phyloP scores from a whole-genome alignment of 108 stramenopile genomes.

The Nannochloropsis salina region DNA sequence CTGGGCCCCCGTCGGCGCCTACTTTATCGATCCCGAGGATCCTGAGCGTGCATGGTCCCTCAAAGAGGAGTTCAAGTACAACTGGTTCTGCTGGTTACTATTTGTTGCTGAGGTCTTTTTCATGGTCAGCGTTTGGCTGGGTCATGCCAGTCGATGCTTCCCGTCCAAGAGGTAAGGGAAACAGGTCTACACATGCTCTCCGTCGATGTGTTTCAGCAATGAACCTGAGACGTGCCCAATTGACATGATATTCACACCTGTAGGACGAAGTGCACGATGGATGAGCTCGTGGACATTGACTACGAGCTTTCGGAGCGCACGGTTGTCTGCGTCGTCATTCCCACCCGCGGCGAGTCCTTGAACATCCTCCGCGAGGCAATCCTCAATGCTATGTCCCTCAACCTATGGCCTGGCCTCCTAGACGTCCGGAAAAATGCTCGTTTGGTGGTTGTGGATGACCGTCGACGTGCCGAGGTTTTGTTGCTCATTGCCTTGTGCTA shows the following conservation, averaged over 20 bases:
- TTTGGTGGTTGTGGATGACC: not conserved
- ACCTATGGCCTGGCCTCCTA: not conserved
- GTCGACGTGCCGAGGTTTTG: not conserved
- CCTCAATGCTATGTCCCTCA: not conserved
- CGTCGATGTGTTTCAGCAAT: too few species aligned
- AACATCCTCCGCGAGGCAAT: not conserved
- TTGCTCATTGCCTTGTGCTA: not conserved
- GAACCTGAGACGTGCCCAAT: too few species aligned
- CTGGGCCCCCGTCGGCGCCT: not conserved
- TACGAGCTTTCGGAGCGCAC: not conserved
- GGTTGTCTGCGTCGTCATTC: not conserved
- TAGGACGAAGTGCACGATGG: not conserved
- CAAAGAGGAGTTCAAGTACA: constrained; percentile 10
- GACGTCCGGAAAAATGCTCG: not conserved
- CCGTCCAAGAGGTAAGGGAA: constrained; percentile 6
- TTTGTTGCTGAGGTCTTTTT: not conserved
- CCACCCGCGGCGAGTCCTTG: not conserved
- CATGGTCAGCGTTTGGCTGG: not conserved
- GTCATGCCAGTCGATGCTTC: not conserved
- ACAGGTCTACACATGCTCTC: not conserved
- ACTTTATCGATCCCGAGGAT: not conserved
- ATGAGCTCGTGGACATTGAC: constrained; percentile 1
- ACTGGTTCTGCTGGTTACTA: constrained; percentile 2
- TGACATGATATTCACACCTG: too few species aligned
- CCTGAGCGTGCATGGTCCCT: not conserved